Evolutionary conservation across 495 filamentous ascomycete species (phyloP), one percentile per base, ranked within the genome.

Genomic region (Daldinia grandis): DNA sequence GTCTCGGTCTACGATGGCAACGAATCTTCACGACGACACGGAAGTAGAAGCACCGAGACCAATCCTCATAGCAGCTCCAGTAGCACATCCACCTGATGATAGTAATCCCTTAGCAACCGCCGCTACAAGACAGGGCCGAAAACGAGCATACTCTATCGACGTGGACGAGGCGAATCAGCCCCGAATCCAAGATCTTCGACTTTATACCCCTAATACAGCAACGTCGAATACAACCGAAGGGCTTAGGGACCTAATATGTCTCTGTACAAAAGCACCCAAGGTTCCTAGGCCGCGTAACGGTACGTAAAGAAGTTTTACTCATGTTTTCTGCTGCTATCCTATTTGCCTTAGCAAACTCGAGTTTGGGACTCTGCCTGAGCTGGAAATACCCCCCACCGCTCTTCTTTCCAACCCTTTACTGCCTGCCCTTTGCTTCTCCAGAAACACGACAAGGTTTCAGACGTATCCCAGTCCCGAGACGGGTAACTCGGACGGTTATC

Each of bases 211-310:
- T 31, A 74, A 33, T 55, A 73, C 73, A 1, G 75, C 72, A 35
- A 73, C 72, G 19, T 66, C 78, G 7, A 58, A 65, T 30, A 66
- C 72, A 7, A 69, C 74, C 44, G 77, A 79, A 58, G 69, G 71
- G 42, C 71, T 75, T 17, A 72, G 78, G 54, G 82, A 84, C n/a
- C 69, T 83, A 30, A 82, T 97, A 63, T 99, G 95, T 83, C 87
- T 98, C 72, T 99, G 95, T 79, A 92, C 96, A 70, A 93, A 93
- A 25, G 92, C 93, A 70, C 93, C 93, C 5, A 97, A 98, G 79
- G 93, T 98, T 57, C 95, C 95, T 27, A 83, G 95, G 72, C 95
- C 95, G 60, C 88, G 95, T 75, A 99, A 99, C 84, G 93, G 95
- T 98, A 86, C 81, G 93, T 88, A 66, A 50, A 38, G 59, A 27